Conservation (phyloP, 345 rosid species). For the Rubroshorea leprosula region DNA sequence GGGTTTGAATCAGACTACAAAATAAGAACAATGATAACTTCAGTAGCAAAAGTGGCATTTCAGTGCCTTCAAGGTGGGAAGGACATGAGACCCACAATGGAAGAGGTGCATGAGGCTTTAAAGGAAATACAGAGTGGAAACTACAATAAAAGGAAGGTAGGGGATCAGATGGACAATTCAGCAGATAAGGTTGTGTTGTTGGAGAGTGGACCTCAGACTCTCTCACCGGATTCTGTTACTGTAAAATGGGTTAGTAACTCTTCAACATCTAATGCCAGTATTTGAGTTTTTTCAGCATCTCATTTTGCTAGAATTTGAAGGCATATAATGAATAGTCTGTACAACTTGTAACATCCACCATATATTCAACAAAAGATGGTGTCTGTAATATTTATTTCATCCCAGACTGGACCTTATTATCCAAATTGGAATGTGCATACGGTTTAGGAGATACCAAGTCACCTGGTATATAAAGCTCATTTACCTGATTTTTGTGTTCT, state of each 20-base stretch:
- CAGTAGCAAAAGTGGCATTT: slow-evolving; percentile 82
- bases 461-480: too few relatives aligned
- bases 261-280: slow-evolving; percentile 26
- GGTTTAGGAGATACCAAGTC: too few relatives aligned
- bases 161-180: slow-evolving; percentile 17
- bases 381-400: too few relatives aligned
- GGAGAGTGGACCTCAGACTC: too few relatives aligned
- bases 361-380: too few relatives aligned
- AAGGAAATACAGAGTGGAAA: slow-evolving; percentile 31
- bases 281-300: too few relatives aligned
- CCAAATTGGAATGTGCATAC: too few relatives aligned
- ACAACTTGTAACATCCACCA: too few relatives aligned
- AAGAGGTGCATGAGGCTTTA: slow-evolving; percentile 40
- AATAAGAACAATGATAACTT: slow-evolving; percentile 40
- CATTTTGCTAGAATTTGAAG: too few relatives aligned
- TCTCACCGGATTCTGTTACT: slow-evolving; percentile 60
- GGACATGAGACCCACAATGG: slow-evolving; percentile 73
- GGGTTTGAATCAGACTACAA: slow-evolving; percentile 59
- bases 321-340: too few relatives aligned
- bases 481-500: too few relatives aligned
- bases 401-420: too few relatives aligned
- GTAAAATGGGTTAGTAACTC: slow-evolving; percentile 43
- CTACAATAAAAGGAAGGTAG: slow-evolving; percentile 16
- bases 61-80: slow-evolving; percentile 65
- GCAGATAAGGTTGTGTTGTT: slow-evolving; percentile 38